These are phyloP conservation scores for Ophiostoma populinum DNA, from an alignment of 2,329 filamentous ascomycete species.

Conservation along the genomic window DNA sequence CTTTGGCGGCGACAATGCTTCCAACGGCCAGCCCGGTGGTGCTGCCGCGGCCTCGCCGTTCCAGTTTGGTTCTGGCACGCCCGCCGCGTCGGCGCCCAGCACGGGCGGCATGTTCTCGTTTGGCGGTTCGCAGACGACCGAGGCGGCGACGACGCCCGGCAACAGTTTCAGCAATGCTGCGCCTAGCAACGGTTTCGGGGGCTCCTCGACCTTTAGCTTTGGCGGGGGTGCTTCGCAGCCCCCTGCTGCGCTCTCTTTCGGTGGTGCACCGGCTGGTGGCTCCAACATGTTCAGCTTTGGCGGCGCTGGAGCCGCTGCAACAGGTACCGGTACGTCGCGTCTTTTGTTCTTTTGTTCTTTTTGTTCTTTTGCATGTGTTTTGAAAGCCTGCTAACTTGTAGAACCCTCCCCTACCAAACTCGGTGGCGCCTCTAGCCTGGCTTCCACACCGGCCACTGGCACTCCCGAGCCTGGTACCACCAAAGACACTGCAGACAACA, in stretches of 20 bases:
- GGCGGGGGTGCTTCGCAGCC: conserved; percentile 16
- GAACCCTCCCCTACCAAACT: conserved; percentile 36
- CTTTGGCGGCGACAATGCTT: conserved; percentile 19
- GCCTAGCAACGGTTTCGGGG: conserved; percentile 13
- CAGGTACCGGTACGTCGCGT: conserved; percentile 25
- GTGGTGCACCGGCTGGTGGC: conserved; percentile 13
- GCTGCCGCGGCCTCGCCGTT: conserved; percentile 10
- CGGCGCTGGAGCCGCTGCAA: conserved; percentile 20
- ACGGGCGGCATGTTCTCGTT: conserved; percentile 20
- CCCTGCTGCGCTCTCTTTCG: conserved; percentile 14
- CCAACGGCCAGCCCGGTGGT: conserved; percentile 9
- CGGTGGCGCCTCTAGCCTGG: conserved; percentile 42
- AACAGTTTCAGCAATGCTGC: conserved; percentile 10
- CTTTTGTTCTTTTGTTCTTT: background rate
- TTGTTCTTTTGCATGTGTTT: background rate
- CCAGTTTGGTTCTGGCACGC: conserved; percentile 11
- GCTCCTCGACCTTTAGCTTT: conserved; percentile 17
- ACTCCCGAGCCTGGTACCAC: conserved; percentile 38
- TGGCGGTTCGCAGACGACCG: conserved; percentile 12
- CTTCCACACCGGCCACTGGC: conserved; percentile 39
- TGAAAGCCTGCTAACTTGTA: conserved; percentile 15
- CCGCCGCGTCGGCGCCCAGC: conserved; percentile 1
- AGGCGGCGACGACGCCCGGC: conserved; percentile 12
- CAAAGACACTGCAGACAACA: conserved; percentile 24
- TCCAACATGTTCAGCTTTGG: conserved; percentile 17